Evolutionary conservation across 176 grass and related monocot genomes (phyloP), one percentile per base, ranked within the genome.

Genomic region (Thalia dealbata): DNA sequence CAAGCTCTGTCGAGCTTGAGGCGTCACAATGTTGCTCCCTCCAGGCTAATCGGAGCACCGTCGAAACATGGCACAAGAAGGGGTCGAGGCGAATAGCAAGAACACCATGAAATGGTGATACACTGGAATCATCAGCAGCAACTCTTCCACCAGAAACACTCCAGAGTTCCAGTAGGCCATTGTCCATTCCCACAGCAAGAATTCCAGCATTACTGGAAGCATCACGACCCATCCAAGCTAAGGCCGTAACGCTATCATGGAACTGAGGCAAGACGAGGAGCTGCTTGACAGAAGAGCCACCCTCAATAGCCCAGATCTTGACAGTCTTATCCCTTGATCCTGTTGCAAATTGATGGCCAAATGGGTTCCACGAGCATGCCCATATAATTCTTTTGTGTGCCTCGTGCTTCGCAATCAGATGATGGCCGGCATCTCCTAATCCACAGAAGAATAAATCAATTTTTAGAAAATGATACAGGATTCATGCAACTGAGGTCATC

Each of bases 361-460:
- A 91, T 13, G 89, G 86, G 43, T 90, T 99, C 95, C 95, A 99
- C 69, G 90, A 86, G 58, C 90, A 99, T 46, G 95, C 87, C 95
- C 95, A 99, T 83, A 93, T 86, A 76, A 93, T 99, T 88, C 95
- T 87, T 80, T 93, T 99, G 76, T 99, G 90, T 23, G 79, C 89
- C 84, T 99, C 95, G 41, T 75, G 89, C 78, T 91, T 99, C 24
- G 61, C 83, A 61, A 91, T 72, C 58, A 92, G 78, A n/a, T 44
- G 81, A 78, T 84, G 73, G 24, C 83, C 75, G 38, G 76, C 73
- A 73, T 81, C 90, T 48, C 76, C 83, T 64, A 73, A 81, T 84
- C 72, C 60, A 86, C 27, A 80, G 59, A 59, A 59, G n/a, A 55
- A 62, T 24, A 50, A 15, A 38, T 4, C 32, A 74, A 62, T 52